Evolutionary conservation across 108 stramenopile genomes (phyloP), one percentile per base, ranked within the genome.

Genomic region (Cyclostephanos tholiformis): DNA sequence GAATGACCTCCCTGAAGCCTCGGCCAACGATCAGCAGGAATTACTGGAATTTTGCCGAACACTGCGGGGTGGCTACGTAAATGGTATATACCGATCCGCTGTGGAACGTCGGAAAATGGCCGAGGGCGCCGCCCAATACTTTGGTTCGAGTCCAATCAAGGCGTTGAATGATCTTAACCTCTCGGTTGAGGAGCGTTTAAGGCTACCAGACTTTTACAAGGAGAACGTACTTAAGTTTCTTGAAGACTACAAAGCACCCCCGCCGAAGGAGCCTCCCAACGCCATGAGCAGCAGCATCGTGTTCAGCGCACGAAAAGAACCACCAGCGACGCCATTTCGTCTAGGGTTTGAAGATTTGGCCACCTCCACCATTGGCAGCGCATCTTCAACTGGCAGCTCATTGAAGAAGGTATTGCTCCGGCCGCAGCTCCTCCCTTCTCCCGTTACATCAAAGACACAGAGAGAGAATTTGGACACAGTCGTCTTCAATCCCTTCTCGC

Each of bases 61-160:
- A n/a, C 80, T 93, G 14, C 82, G 86, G 38, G 92, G 90, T 44
- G 92, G 92, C 17, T 90, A 91, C 66, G 75, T 90, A 23, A 76
- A 77, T 77, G 89, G 92, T 0, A 74, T 91, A 4, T 90, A 87
- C 65, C 69, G 82, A 48, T 90, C 88, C 22, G 87, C 87, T 5
- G 67, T 89, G 62, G 92, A 93, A 66, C 77, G 90, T 50, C 84
- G 87, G 25, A 84, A 83, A 49, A 73, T 91, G 62, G 87, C 88
- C n/a, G 88, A 91, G 63, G 39, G 66, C 82, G 16, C 65, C 51
- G 26, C 56, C 68, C 11, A 69, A 38, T 69, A 73, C 65, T n/a
- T 35, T 35, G 25, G 80, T 10, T 29, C 50, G 22, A 75, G 78
- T 23, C 59, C 79, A 17, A 74, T 43, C 13, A 74, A 74, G n/a